Base-by-base conservation (phyloP, 306 rosid genomes). In the Quercus alba region DNA sequence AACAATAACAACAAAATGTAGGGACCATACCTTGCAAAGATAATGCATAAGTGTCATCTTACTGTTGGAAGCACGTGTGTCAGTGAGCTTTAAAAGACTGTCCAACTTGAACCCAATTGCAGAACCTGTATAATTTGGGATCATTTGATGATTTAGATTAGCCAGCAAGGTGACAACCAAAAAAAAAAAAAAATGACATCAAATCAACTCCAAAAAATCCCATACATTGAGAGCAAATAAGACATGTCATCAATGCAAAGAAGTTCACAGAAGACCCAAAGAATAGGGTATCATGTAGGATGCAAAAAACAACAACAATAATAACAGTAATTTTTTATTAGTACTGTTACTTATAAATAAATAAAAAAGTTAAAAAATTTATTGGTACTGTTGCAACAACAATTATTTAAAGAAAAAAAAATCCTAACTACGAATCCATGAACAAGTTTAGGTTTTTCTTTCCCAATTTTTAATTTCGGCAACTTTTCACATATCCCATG, bases 81-180 rank as follows among this genome's bases (percentile, higher is more conserved):
- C 99, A 19, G 89, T 75, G 70, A 96, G 99, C 89, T 96, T 96
- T 84, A 85, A 88, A 74, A 96, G 98, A 84, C 99, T 93, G 78
- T 96, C 99, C 84, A 96, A 90, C 90, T 94, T 93, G 87, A 96
- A 96, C 72, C 99, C 99, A 89, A 96, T 78, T 75, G 99, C 98
- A 75, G 99, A 73, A 81, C 99, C 98, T 96, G 92, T 69, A 87
- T 56, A 80, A 70, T 44, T 80, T 75, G 63, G 31, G 68, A 77
- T 71, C 63, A 86, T 73, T 82, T 74, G 8, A 68, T 75, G 57
- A 41, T 74, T 70, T 55, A 77, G 17, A 57, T 72, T 21, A 41
- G 52, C 3, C 33, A 58, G 49, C 57, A 73, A 79, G 75, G 21
- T 18, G n/a, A n/a, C 19, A n/a, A 52, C n/a, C 19, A 0, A 25